These are phyloP conservation scores for Pelargonium cotyledonis DNA, from an alignment of 441 rosid genomes.

Conservation along the genomic window DNA sequence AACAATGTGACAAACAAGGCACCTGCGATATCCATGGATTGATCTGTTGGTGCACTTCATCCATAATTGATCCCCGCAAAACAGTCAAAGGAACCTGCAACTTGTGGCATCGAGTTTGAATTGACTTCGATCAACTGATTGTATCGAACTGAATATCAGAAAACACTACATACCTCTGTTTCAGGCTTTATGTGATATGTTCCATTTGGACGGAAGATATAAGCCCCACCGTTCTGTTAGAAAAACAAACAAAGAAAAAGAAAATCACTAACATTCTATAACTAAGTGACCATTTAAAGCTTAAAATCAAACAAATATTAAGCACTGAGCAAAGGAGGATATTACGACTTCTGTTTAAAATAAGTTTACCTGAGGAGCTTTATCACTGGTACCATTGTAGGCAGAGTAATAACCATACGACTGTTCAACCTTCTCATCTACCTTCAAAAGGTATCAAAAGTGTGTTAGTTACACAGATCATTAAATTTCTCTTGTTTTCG, in stretches of 20 bases:
- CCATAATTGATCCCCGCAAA: slow-evolving; percentile 63
- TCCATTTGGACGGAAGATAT: slow-evolving; percentile 94
- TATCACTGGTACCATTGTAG: slow-evolving; percentile 36
- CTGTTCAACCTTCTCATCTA: slow-evolving; percentile 37
- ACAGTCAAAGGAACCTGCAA: slow-evolving; percentile 66
- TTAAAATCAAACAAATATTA: slow-evolving; percentile 12
- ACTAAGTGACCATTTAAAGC: neutral
- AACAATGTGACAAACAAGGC: slow-evolving; percentile 10
- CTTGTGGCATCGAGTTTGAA: slow-evolving; percentile 15
- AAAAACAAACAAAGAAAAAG: slow-evolving; percentile 7
- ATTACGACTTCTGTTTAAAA: neutral
- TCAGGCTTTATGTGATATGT: slow-evolving; percentile 54
- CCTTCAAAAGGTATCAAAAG: slow-evolving; percentile 24
- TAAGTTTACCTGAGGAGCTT: slow-evolving; percentile 39
- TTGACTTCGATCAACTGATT: slow-evolving; percentile 5
- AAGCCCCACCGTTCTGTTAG: slow-evolving; percentile 73
- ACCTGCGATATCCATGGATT: slow-evolving; percentile 95
- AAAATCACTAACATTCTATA: neutral
- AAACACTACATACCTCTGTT: slow-evolving; percentile 44
- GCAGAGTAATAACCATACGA: slow-evolving; percentile 54
- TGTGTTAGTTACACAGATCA: neutral
- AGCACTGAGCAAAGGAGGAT: neutral
- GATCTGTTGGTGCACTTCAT: slow-evolving; percentile 81
- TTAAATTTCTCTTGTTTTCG: neutral
- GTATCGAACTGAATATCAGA: slow-evolving; percentile 16